Evolutionary conservation across 805 yeast genomes (phyloP), one percentile per base, ranked within the genome.

Genomic region (Starmerella asiatica): DNA sequence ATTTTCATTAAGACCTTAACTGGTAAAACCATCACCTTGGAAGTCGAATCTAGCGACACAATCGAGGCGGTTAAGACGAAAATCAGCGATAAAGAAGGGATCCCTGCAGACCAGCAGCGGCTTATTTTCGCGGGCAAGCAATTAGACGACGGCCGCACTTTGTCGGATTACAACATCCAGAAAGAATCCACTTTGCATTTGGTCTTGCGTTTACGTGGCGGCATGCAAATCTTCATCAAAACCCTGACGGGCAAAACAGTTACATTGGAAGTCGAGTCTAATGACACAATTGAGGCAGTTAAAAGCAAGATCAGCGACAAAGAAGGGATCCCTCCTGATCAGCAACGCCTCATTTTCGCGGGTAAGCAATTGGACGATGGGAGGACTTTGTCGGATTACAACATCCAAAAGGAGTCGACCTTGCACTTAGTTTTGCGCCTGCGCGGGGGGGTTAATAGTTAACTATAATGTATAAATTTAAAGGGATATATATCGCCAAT

Each of bases 351-450:
- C 63, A 88, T 88, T 77, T 88, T 91, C 65, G 97, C 97, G 64
- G 98, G 98, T 76, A 88, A 88, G 78, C 98, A 88, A 74, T 82
- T 88, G 64, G 96, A 88, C 75, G 96, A 88, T 62, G 96, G 96
- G 65, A 84, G 97, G 77, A 91, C 97, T 56, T 75, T 88, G 59
- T 82, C 95, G 56, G 97, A 88, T 76, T 91, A 91, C 93, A 88
- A 88, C 84, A 91, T 88, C 73, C 97, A 88, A 73, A 88, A 88
- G 82, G 98, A 88, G 76, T 88, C 98, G 50, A 88, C 98, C 54
- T 70, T 88, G 50, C 96, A 86, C 68, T 76, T 86, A 69, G 95
- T 86, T 57, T 74, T 86, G 53, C 86, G 95, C 78, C 78, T 85
- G 69, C 83, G 95, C 77, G 95, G 93, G 76, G 93, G 93, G 76